phyloP scores from a whole-genome alignment of 352 stramenopile genomes.

The Globisporangium iwayamae region DNA sequence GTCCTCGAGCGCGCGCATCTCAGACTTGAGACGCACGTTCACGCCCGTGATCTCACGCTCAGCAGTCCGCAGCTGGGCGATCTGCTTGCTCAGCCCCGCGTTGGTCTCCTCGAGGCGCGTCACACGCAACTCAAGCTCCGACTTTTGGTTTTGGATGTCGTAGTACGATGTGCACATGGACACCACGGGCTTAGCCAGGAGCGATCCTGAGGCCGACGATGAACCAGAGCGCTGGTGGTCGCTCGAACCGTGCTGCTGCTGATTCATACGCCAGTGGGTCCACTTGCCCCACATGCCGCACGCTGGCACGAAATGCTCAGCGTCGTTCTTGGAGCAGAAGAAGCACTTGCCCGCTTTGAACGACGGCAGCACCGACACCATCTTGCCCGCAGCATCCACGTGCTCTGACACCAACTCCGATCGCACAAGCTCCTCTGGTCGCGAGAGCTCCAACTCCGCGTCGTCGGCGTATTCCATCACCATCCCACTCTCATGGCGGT shows the following conservation, averaged over 20 bases:
- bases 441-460: slow-evolving; percentile 12
- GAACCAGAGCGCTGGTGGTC: slow-evolving; percentile 9
- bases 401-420: slow-evolving; percentile 1
- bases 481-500: slow-evolving; percentile 1
- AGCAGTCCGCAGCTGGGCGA: slow-evolving; percentile 18
- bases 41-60: slow-evolving; percentile 24
- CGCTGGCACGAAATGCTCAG: slow-evolving; percentile 73
- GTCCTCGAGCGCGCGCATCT: slow-evolving; percentile 50
- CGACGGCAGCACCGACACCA: slow-evolving; percentile 74
- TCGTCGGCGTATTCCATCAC: slow-evolving; percentile 8
- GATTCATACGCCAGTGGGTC: slow-evolving; percentile 83
- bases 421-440: slow-evolving; percentile 3
- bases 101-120: slow-evolving; percentile 30
- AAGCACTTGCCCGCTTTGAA: slow-evolving; percentile 83
- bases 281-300: slow-evolving; percentile 85
- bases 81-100: slow-evolving; percentile 22
- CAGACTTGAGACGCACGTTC: slow-evolving; percentile 34
- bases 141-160: slow-evolving; percentile 72
- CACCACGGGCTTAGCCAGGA: slow-evolving; percentile 31
- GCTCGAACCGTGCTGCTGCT: slow-evolving; percentile 40
- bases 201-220: slow-evolving; percentile 12
- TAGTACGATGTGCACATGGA: slow-evolving; percentile 87
- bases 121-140: slow-evolving; percentile 39
- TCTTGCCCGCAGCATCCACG: slow-evolving; percentile 24
- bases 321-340: slow-evolving; percentile 82